Percentiles rank a stretch among this genome's conserved stretches.
phyloP scores from a whole-genome alignment of 164 flowering plant species.

The Stephania japonica region DNA sequence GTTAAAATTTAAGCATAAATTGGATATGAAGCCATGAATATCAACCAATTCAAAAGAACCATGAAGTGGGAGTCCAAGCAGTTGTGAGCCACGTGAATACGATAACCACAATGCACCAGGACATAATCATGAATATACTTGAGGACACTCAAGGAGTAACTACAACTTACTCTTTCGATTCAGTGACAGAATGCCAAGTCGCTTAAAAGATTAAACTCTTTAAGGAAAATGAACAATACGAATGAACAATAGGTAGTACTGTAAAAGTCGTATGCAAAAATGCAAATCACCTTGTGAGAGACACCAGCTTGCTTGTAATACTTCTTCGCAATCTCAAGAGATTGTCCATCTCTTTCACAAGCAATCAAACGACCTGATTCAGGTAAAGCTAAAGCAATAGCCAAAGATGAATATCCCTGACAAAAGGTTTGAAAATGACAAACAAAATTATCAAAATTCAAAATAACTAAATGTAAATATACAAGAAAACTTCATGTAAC shows the following conservation, averaged over 20 bases:
- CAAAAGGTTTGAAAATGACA: conserved; percentile 34
- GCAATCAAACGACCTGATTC: conserved; percentile 56
- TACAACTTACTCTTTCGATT: background rate
- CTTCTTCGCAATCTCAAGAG: conserved; percentile 70
- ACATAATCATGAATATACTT: background rate
- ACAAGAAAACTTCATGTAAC: too few relatives aligned
- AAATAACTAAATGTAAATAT: background rate
- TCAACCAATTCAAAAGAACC: background rate
- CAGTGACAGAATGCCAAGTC: background rate
- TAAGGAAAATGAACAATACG: background rate
- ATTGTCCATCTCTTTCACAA: conserved; percentile 51
- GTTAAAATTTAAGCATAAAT: background rate
- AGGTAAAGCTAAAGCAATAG: conserved; percentile 79
- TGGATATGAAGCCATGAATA: background rate
- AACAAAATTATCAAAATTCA: background rate
- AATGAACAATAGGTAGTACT: too few relatives aligned
- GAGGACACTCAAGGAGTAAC: background rate
- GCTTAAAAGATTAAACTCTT: background rate
- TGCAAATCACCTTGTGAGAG: conserved; percentile 56
- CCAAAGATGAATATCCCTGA: conserved; percentile 94
- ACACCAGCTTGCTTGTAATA: conserved; percentile 79
- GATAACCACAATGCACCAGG: background rate
- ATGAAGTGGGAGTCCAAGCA: background rate
- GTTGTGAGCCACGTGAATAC: background rate
- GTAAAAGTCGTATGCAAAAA: background rate